phyloP scores from a whole-genome alignment of 2,329 filamentous ascomycete genomes.

The Plenodomus biglobosus region DNA sequence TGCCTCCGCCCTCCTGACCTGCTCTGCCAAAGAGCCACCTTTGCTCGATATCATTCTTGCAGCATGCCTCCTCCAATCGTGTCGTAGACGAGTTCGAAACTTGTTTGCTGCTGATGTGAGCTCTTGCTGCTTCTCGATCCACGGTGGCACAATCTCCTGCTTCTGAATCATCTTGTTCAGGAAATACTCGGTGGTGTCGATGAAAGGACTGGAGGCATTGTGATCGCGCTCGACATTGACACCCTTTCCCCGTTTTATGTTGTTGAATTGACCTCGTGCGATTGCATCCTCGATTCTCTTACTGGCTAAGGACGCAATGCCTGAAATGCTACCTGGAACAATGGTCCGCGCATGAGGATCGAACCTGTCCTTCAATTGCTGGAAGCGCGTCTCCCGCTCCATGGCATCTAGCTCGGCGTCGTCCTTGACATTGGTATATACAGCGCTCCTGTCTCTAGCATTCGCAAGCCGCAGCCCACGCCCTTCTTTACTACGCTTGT shows the following conservation, averaged over 20 bases:
- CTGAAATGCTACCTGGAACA: slow-evolving; percentile 76
- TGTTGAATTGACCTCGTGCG: slow-evolving; percentile 82
- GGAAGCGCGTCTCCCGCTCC: slow-evolving; percentile 70
- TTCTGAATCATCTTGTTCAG: slow-evolving; percentile 98
- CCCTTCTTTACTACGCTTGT: slow-evolving; percentile 43
- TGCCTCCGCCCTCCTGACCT: slow-evolving; percentile 69
- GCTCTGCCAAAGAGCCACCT: slow-evolving; percentile 72
- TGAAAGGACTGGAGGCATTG: slow-evolving; percentile 80
- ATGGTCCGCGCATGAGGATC: slow-evolving; percentile 69
- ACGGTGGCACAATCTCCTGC: slow-evolving; percentile 92
- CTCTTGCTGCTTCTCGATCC: slow-evolving; percentile 99
- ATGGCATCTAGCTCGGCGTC: slow-evolving; percentile 63
- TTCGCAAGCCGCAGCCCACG: slow-evolving; percentile 53
- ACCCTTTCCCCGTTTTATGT: slow-evolving; percentile 70
- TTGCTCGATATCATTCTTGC: slow-evolving; percentile 74
- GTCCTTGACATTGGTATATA: slow-evolving; percentile 55
- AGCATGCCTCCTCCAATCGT: slow-evolving; percentile 83
- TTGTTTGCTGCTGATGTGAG: slow-evolving; percentile 66
- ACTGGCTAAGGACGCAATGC: slow-evolving; percentile 81
- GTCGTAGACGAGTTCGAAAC: slow-evolving; percentile 74
- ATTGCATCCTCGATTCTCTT: slow-evolving; percentile 94
- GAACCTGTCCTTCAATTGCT: slow-evolving; percentile 80
- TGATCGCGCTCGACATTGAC: slow-evolving; percentile 79
- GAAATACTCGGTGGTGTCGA: slow-evolving; percentile 96
- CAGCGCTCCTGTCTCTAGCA: slow-evolving; percentile 60